A percentile compares a stretch with the other conserved stretches of the same genome.
These are phyloP conservation scores for Xylogone sp. DNA, from an alignment of 2,329 filamentous ascomycete genomes.

Conservation along the genomic window DNA sequence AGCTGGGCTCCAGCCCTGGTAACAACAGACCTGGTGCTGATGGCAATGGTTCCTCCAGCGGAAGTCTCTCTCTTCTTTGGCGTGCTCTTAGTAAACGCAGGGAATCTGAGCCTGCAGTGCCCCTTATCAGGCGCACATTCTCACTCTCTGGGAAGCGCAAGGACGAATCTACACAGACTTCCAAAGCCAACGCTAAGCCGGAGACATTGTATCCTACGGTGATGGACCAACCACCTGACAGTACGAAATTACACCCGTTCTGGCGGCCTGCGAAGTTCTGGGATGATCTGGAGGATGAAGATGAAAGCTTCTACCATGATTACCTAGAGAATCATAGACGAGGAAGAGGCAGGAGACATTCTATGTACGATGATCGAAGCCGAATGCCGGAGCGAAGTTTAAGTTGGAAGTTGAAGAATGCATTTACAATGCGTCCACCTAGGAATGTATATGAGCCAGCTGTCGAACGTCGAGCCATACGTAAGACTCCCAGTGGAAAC, in stretches of 20 bases:
- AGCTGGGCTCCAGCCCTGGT: slow-evolving; percentile 52
- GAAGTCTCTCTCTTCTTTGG: slow-evolving; percentile 48
- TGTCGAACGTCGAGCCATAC: slow-evolving; percentile 54
- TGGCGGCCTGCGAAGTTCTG: slow-evolving; percentile 53
- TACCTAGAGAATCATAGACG: slow-evolving; percentile 11
- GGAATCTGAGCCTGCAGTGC: slow-evolving; percentile 45
- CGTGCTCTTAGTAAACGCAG: slow-evolving; percentile 49
- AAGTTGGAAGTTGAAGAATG: slow-evolving; percentile 41
- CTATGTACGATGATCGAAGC: slow-evolving; percentile 46
- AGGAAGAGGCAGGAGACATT: slow-evolving; percentile 31
- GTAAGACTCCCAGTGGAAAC: slow-evolving; percentile 55
- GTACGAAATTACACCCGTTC: slow-evolving; percentile 54
- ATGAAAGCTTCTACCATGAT: slow-evolving; percentile 21
- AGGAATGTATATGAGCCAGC: slow-evolving; percentile 35
- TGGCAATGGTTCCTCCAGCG: slow-evolving; percentile 35
- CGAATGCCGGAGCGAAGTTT: slow-evolving; percentile 42
- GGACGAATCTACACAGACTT: slow-evolving; percentile 18
- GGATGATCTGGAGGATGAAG: slow-evolving; percentile 35
- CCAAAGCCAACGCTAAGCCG: slow-evolving; percentile 20
- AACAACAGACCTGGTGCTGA: slow-evolving; percentile 29
- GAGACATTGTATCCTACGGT: slow-evolving; percentile 35
- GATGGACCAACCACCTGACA: slow-evolving; percentile 46
- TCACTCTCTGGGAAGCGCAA: slow-evolving; percentile 20
- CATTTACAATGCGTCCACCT: slow-evolving; percentile 58
- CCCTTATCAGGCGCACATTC: slow-evolving; percentile 44